phyloP scores from a whole-genome alignment of 768 basidiomycete species.

The Xerocomus spinulosus region DNA sequence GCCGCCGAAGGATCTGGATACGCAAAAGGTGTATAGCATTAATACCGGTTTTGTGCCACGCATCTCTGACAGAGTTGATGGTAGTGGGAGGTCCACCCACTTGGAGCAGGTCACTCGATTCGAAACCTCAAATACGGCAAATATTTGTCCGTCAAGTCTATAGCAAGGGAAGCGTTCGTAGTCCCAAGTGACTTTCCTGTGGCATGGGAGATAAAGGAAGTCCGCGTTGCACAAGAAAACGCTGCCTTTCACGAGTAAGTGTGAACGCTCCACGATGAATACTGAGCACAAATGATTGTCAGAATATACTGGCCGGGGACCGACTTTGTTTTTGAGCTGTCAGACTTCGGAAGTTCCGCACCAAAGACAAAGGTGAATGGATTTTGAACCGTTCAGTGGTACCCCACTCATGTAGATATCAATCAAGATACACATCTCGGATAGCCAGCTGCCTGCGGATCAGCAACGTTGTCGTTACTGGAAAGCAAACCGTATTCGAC shows the following conservation, averaged over 20 bases:
- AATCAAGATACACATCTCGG: conserved; percentile 22
- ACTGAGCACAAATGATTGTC: not conserved
- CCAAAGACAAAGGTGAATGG: conserved; percentile 34
- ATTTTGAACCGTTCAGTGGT: too few species aligned
- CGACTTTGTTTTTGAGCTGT: conserved; percentile 25
- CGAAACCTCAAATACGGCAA: conserved; percentile 31
- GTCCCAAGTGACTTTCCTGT: conserved; percentile 26
- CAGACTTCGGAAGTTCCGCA: conserved; percentile 20
- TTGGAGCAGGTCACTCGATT: conserved; percentile 29
- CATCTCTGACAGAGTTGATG: not conserved
- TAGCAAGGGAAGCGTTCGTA: conserved; percentile 22
- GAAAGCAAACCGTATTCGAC: conserved; percentile 28
- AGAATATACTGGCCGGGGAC: conserved; percentile 31
- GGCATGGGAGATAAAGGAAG: conserved; percentile 26
- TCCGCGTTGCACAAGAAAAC: conserved; percentile 25
- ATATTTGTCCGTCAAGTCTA: conserved; percentile 25
- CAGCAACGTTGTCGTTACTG: conserved; percentile 30
- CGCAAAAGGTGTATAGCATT: conserved; percentile 22
- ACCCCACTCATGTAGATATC: not conserved
- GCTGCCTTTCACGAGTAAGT: conserved; percentile 27
- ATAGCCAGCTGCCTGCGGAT: conserved; percentile 18
- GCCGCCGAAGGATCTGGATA: conserved; percentile 27
- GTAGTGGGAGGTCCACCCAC: conserved; percentile 28
- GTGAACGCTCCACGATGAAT: not conserved
- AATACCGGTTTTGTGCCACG: not conserved